phyloP scores from a whole-genome alignment of 1,139 yeast genomes.

The Meyerozyma guilliermondii region DNA sequence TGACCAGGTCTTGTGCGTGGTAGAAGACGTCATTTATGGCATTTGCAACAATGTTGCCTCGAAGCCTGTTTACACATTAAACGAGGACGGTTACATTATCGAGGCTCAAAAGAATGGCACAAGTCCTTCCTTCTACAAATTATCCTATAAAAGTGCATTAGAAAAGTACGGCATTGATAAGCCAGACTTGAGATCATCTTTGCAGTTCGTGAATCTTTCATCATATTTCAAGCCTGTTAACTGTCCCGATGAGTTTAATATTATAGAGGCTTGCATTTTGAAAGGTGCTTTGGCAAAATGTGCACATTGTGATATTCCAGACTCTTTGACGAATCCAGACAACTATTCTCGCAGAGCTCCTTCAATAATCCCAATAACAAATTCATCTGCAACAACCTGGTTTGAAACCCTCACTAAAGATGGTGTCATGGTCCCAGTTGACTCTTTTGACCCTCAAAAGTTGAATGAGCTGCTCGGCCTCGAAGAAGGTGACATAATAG shows the following conservation, averaged over 20 bases:
- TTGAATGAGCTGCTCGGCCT: conserved; percentile 36
- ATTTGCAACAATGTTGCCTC: conserved; percentile 53
- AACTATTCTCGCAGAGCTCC: conserved; percentile 62
- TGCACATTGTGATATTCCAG: conserved; percentile 32
- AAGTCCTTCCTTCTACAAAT: conserved; percentile 27
- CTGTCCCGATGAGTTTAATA: conserved; percentile 42
- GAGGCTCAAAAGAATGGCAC: conserved; percentile 13
- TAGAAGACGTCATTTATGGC: conserved; percentile 50
- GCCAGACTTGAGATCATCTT: conserved; percentile 74
- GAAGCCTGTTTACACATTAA: conserved; percentile 32
- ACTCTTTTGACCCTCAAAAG: conserved; percentile 12
- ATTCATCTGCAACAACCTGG: conserved; percentile 41
- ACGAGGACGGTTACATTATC: conserved; percentile 20
- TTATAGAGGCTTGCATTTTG: conserved; percentile 69
- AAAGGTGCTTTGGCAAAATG: conserved; percentile 38
- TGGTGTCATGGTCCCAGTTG: conserved; percentile 17
- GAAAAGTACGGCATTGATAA: conserved; percentile 83
- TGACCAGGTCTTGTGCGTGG: conserved; percentile 60
- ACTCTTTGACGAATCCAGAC: conserved; percentile 31
- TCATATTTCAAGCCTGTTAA: conserved; percentile 30
- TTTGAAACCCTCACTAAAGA: conserved; percentile 26
- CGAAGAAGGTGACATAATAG: conserved; percentile 67
- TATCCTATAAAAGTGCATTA: conserved; percentile 68
- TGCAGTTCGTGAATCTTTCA: conserved; percentile 48
- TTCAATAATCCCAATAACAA: conserved; percentile 42